These are phyloP conservation scores for Picochlorum sp. DNA, from an alignment of 139 green algal genomes.

Conservation along the genomic window DNA sequence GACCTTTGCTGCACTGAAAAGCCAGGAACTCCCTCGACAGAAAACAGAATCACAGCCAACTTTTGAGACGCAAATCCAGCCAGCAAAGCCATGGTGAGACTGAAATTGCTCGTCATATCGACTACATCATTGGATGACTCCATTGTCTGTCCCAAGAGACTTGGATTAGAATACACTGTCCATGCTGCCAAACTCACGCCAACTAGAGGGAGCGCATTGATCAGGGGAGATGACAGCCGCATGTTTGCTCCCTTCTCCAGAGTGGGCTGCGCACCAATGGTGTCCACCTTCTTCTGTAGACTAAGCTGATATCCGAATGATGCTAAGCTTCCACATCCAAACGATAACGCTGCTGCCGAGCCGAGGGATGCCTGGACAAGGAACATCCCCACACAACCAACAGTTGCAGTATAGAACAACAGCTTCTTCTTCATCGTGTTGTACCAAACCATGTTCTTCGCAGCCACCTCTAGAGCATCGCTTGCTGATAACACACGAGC, in stretches of 20 bases:
- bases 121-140: no score
- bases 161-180: no score
- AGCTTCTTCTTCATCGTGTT: slow-evolving; percentile 53
- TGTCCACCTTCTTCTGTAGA: slow-evolving; percentile 45
- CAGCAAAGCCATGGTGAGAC: background rate
- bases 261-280: slow-evolving; percentile 4
- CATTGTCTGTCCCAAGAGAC: no score
- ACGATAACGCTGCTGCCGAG: slow-evolving; percentile 45
- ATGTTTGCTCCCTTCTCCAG: background rate
- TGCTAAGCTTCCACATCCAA: slow-evolving; percentile 49
- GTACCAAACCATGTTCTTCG: slow-evolving; percentile 54
- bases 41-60: slow-evolving; percentile 5
- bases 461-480: slow-evolving; percentile 44
- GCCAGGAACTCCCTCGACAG: background rate
- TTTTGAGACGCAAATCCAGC: slow-evolving; percentile 9
- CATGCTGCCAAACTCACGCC: no score
- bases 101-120: slow-evolving; percentile 1
- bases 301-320: slow-evolving; percentile 62
- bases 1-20: background rate
- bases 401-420: slow-evolving; percentile 42
- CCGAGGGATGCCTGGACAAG: slow-evolving; percentile 32
- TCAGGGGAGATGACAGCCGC: background rate
- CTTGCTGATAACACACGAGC: slow-evolving; percentile 39
- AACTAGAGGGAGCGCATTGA: no score
- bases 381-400: slow-evolving; percentile 42